Evolutionary conservation across 805 yeast genomes (phyloP).

Genomic region (Clavispora phyllophila): DNA sequence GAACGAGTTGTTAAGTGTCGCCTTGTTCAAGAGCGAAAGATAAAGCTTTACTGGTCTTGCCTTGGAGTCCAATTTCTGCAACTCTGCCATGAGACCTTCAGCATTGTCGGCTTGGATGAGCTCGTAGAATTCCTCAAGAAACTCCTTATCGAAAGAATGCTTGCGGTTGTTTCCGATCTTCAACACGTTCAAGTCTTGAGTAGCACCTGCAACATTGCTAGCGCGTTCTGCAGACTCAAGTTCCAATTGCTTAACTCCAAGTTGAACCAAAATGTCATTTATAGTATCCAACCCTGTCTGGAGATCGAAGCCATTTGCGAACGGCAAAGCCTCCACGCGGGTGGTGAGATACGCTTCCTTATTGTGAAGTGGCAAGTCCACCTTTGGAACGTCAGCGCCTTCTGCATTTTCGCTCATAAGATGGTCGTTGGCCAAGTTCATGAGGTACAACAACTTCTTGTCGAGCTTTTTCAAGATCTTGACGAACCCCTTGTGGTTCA

Average conservation of each 20-base stretch:
- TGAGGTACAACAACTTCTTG: conserved; percentile 49
- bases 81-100: conserved; percentile 37
- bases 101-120: conserved; percentile 39
- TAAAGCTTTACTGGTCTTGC: conserved; percentile 51
- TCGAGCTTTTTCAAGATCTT: conserved; percentile 89
- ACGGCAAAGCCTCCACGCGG: conserved; percentile 68
- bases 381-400: conserved; percentile 4
- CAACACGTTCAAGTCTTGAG: conserved; percentile 6
- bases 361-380: conserved; percentile 28
- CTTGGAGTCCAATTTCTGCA: conserved; percentile 31
- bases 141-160: conserved; percentile 23
- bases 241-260: conserved; percentile 39
- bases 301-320: conserved; percentile 67
- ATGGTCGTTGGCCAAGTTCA: conserved; percentile 18
- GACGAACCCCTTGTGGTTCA: conserved; percentile 83
- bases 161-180: conserved; percentile 20
- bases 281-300: conserved; percentile 48
- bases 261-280: conserved; percentile 46
- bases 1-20: conserved; percentile 52
- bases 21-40: conserved; percentile 59
- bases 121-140: conserved; percentile 17
- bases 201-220: conserved; percentile 1
- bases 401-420: conserved; percentile 6
- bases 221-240: conserved; percentile 3
- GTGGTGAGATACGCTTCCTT: conserved; percentile 47